Base-by-base conservation (phyloP, 2,329 filamentous ascomycete species). In the Colletotrichum sp. region DNA sequence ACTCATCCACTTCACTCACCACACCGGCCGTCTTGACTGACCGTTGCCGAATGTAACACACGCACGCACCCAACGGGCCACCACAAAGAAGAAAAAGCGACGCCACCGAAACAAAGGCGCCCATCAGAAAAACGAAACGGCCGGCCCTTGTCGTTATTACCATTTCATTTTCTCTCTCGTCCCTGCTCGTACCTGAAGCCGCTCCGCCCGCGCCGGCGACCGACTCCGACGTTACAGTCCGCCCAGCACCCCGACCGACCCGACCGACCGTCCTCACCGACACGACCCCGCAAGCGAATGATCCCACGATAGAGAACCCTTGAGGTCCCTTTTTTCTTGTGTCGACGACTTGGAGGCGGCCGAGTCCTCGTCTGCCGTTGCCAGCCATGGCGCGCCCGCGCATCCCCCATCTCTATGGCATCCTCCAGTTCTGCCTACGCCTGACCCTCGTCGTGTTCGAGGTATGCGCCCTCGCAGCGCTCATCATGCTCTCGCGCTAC, bases 381-480 rank as follows among this genome's bases (percentile, higher is more conserved):
- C 28, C 56, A 56, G 76, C 26, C 66, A 78, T 78, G 77, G 63
- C 77, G 43, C 77, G 77, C 67, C 69, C 48, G 38, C 75, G 77
- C 67, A 71, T 78, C 30, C 77, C 77, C 56, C 58, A 71, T 52
- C 64, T 73, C 58, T 78, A 78, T 26, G 77, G 77, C 76, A 74
- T 78, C 58, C 72, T 78, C 56, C 77, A 78, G 38, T 78, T 78
- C 71, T 78, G 77, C 65, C 73, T 77, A 28, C 77, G 77, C 24
- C 73, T 78, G 21, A 66, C 70, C 30, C 62, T 78, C 65, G 71
- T 78, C 55, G 77, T 78, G 24, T 69, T 78, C 18, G 76, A 78
- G 28, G 76, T 78, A 14, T 78, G 77, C 71, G 76, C 75, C 30
- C 73, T 78, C 24, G 77, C 77, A 32, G 69, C 77, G 26, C 76